phyloP scores from a whole-genome alignment of 352 stramenopile species.

The Pythium dissimile region DNA sequence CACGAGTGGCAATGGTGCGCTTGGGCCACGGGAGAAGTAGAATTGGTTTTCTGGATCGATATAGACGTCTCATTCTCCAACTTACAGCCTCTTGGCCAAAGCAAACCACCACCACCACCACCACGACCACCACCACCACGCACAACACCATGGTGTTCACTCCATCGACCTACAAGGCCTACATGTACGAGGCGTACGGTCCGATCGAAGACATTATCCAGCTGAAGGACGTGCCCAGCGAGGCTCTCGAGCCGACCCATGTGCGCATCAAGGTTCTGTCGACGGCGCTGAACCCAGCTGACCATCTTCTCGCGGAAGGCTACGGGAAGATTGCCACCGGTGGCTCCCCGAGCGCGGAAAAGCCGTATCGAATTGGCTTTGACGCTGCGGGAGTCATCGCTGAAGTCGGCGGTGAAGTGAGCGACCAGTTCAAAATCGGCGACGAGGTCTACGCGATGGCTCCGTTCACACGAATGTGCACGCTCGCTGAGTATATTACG shows the following conservation, averaged over 20 bases:
- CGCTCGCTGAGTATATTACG: constrained; percentile 35
- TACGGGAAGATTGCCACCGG: background rate
- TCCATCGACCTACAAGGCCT: constrained; percentile 15
- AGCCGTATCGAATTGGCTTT: constrained; percentile 14
- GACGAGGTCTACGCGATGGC: constrained; percentile 19
- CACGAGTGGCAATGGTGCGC: no score
- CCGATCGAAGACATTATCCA: constrained; percentile 2
- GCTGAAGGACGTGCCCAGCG: background rate
- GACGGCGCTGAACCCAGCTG: constrained; percentile 7
- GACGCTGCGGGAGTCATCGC: constrained; percentile 5
- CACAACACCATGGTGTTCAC: background rate
- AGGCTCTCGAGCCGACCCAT: background rate
- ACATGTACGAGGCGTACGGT: constrained; percentile 5
- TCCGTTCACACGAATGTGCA: background rate
- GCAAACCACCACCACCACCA: no score
- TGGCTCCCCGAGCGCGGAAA: background rate
- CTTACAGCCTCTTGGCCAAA: no score
- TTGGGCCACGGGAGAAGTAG: no score
- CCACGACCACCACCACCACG: background rate
- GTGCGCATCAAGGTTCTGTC: constrained; percentile 15
- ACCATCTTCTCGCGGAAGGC: constrained; percentile 4
- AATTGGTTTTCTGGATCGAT: no score
- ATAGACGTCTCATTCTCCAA: no score
- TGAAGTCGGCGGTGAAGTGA: background rate
- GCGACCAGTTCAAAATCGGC: constrained; percentile 1